Conservation (phyloP, 768 basidiomycete genomes). For the Termitomyces sp. region DNA sequence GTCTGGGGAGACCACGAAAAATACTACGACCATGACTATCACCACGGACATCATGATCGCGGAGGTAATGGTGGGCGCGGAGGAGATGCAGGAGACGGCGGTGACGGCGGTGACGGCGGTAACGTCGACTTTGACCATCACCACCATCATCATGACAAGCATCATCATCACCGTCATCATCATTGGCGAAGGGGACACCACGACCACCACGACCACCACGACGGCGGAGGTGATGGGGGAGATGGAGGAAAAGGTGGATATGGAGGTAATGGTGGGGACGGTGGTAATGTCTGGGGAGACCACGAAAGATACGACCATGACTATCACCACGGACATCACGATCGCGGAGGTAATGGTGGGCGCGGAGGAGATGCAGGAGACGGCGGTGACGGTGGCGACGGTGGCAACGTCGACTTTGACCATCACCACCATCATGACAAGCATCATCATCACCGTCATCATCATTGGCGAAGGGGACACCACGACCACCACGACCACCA, state of each 20-base stretch:
- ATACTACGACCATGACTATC: not conserved
- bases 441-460: not conserved
- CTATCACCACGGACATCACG: not conserved
- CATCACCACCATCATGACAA: not conserved
- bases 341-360: not conserved
- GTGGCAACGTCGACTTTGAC: too few species aligned
- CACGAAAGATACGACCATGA: not conserved
- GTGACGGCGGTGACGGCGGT: not conserved
- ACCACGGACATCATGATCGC: not conserved
- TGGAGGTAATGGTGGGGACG: not conserved
- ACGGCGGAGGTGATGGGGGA: too few species aligned
- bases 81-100: constrained; percentile 7
- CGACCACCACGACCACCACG: too few species aligned
- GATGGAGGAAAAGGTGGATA: too few species aligned
- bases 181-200: not conserved
- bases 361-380: constrained; percentile 2
- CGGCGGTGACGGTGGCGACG: too few species aligned
- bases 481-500: too few species aligned
- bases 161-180: not conserved
- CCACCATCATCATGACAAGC: not conserved
- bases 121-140: too few species aligned
- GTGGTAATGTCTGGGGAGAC: not conserved
- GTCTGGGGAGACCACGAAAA: not conserved
- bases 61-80: not conserved
- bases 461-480: not conserved